Evolutionary conservation across 2,329 filamentous ascomycete species (phyloP), one percentile per base, ranked within the genome.

Genomic region (Neurospora sp.): DNA sequence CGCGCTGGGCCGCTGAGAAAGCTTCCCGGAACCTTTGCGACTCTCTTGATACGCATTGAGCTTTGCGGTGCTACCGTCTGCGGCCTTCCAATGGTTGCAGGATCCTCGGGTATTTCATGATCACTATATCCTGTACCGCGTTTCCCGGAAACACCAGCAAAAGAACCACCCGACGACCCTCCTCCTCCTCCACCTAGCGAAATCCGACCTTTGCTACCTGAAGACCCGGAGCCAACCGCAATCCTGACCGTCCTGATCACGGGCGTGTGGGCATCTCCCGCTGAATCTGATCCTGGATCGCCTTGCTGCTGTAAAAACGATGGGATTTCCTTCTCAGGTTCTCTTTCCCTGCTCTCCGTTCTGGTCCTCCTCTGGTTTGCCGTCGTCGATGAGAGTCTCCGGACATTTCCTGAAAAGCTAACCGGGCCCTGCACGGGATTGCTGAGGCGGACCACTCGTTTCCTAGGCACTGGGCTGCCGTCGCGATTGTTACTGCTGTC

Each of bases 1-100:
- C 93, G 87, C 23, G 93, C 91, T 38, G 93, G 93, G 0, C 91
- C 92, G 74, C 91, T 93, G 28, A 96, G 82, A 74, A 95, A 94
- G 71, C 88, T 91, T 1, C 92, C 93, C 2, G 90, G 87, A 8
- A 91, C 84, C 79, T 92, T 92, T 17, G 90, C 90, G 15, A 93
- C 87, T 72, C 92, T 85, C 80, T 94, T 95, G 71, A 94, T 84
- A 5, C 93, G 87, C 84, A 93, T 87, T 0, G 92, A 93, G 75
- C 90, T 90, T 71, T 92, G 91, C 1, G 88, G 81, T 15, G 87
- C 89, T 40, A 82, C 80, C 76, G 82, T 78, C 23, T 83, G 79
- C n/a, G 84, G 80, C 15, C 84, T 83, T 7, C 82, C 80, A 15
- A 81, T 81, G 3, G 85, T 88, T 23, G 82, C 81, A 4, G 86